A percentile compares a stretch with the other conserved stretches of the same genome.
phyloP scores from a whole-genome alignment of 208 protist species.

The Wallacemonas rigidus region DNA sequence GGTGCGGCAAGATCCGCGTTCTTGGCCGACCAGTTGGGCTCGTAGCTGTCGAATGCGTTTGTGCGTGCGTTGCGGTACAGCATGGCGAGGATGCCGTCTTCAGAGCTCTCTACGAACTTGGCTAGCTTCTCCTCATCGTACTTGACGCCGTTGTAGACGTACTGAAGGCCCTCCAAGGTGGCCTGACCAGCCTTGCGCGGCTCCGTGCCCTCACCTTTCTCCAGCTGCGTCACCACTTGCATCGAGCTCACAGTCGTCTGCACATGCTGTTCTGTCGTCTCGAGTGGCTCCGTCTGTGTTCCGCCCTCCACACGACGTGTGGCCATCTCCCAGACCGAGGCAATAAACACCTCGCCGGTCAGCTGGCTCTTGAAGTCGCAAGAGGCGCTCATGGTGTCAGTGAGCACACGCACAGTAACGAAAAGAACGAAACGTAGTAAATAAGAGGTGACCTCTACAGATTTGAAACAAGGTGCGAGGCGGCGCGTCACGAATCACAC shows the following conservation, averaged over 20 bases:
- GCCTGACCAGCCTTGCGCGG: slow-evolving; percentile 45
- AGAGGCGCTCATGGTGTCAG: slow-evolving; percentile 36
- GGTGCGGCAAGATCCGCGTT: slow-evolving; percentile 59
- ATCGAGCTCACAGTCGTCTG: slow-evolving; percentile 79
- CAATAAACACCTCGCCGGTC: slow-evolving; percentile 71
- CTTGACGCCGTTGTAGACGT: slow-evolving; percentile 64
- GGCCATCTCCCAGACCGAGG: slow-evolving; percentile 63
- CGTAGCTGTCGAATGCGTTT: slow-evolving; percentile 82
- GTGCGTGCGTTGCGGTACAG: slow-evolving; percentile 74
- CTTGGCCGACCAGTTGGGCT: slow-evolving; percentile 78
- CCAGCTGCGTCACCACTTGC: slow-evolving; percentile 48
- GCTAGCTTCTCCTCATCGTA: slow-evolving; percentile 66
- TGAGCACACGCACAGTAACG: not conserved
- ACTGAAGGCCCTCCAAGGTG: slow-evolving; percentile 74
- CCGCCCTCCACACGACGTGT: slow-evolving; percentile 28
- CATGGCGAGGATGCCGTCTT: slow-evolving; percentile 59
- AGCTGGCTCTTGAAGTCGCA: slow-evolving; percentile 82
- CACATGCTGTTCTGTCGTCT: slow-evolving; percentile 32
- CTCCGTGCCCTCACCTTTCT: slow-evolving; percentile 73
- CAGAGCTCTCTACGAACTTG: slow-evolving; percentile 56
- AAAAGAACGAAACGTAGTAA: not conserved
- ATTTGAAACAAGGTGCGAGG: too few species aligned
- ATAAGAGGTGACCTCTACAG: too few species aligned
- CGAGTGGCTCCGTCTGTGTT: slow-evolving; percentile 55
- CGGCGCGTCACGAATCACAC: too few species aligned